These are phyloP conservation scores for Trichoderma arundinaceum DNA, from an alignment of 2,329 filamentous ascomycete species.

Conservation along the genomic window DNA sequence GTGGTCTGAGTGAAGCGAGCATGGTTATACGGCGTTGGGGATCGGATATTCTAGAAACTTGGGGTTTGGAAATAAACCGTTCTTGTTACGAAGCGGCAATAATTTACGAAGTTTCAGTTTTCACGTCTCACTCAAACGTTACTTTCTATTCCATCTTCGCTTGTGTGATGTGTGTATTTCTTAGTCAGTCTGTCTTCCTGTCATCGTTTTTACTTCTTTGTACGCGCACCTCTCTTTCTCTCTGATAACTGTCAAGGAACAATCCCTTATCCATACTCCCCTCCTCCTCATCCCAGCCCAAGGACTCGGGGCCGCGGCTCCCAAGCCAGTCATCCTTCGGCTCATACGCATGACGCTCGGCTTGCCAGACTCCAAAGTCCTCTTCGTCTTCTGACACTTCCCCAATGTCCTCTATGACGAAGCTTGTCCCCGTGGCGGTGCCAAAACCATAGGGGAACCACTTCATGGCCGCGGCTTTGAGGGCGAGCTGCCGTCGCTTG, in stretches of 20 bases:
- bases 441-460: constrained; percentile 56
- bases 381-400: constrained; percentile 51
- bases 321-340: constrained; percentile 7
- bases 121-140: not conserved
- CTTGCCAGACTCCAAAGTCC: constrained; percentile 51
- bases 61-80: not conserved
- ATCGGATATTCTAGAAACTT: constrained; percentile 9
- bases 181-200: not conserved
- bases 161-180: not conserved
- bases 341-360: constrained; percentile 36
- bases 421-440: constrained; percentile 48
- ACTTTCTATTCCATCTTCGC: not conserved
- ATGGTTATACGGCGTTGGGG: constrained; percentile 27
- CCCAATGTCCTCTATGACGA: constrained; percentile 54
- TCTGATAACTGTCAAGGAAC: constrained; percentile 34
- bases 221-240: not conserved
- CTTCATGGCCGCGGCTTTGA: constrained; percentile 50
- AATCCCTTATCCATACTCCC: constrained; percentile 12
- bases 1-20: not conserved
- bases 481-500: constrained; percentile 46
- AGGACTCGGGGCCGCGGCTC: constrained; percentile 28
- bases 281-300: constrained; percentile 34
- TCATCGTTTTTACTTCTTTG: not conserved
- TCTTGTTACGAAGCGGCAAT: not conserved
- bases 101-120: not conserved